phyloP scores from a whole-genome alignment of 2,329 filamentous ascomycete genomes.

The Trichoderma oligosporum region DNA sequence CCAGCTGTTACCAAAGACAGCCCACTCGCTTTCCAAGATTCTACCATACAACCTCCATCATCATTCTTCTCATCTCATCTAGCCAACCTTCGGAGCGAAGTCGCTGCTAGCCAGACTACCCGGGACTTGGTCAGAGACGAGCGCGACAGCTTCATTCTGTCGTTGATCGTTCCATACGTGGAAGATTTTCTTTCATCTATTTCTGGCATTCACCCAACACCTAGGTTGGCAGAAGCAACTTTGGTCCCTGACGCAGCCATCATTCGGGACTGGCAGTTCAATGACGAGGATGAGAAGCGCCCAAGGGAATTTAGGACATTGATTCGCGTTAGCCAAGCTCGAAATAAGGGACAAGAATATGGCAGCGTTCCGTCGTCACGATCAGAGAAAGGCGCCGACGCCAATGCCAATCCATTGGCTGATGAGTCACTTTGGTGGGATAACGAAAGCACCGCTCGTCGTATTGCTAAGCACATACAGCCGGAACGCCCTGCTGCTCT shows the following conservation, averaged over 20 bases:
- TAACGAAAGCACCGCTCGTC: conserved; percentile 44
- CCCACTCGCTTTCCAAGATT: not conserved
- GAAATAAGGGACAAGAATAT: not conserved
- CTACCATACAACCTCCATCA: conserved; percentile 14
- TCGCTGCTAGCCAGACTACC: conserved; percentile 34
- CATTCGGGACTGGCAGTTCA: conserved; percentile 34
- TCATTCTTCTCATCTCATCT: conserved; percentile 37
- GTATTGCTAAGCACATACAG: conserved; percentile 44
- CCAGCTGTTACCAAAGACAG: not conserved
- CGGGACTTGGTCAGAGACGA: conserved; percentile 34
- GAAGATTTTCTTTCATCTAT: conserved; percentile 41
- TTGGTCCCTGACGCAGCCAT: conserved; percentile 45
- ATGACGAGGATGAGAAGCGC: conserved; percentile 31
- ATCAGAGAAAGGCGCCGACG: not conserved
- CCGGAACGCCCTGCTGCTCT: conserved; percentile 30
- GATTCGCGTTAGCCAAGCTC: conserved; percentile 27
- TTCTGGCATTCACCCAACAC: conserved; percentile 31
- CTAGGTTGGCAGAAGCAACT: conserved; percentile 40
- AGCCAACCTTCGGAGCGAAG: conserved; percentile 35
- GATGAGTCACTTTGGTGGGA: conserved; percentile 43
- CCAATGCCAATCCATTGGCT: not conserved
- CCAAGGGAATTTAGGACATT: conserved; percentile 33
- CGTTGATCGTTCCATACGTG: conserved; percentile 40
- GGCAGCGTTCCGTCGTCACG: not conserved
- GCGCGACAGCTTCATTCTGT: conserved; percentile 38